These are phyloP conservation scores for Pseudonectria buxi DNA, from an alignment of 2,329 filamentous ascomycete species.

Conservation along the genomic window DNA sequence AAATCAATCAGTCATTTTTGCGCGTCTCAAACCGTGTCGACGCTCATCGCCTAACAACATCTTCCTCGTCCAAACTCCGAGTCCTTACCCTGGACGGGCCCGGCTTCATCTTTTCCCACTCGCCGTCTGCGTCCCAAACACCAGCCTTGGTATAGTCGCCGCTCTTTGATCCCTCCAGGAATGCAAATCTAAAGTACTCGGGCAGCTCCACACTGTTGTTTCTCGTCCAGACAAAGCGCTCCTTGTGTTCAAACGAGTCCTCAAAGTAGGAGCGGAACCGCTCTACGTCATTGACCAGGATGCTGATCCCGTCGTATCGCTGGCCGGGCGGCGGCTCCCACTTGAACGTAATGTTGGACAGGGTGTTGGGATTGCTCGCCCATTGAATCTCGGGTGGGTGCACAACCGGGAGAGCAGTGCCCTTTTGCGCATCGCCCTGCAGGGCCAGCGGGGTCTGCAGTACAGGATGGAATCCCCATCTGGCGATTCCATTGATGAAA, in stretches of 20 bases:
- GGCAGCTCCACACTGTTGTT: constrained; percentile 39
- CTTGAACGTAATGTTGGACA: constrained; percentile 60
- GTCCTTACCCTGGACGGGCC: constrained; percentile 47
- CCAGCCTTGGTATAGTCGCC: constrained; percentile 74
- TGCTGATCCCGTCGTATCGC: constrained; percentile 66
- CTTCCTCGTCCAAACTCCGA: constrained; percentile 18
- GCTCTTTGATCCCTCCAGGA: constrained; percentile 56
- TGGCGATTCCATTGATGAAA: constrained; percentile 83
- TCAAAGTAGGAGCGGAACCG: constrained; percentile 66
- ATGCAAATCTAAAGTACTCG: constrained; percentile 75
- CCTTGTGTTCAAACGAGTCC: constrained; percentile 37
- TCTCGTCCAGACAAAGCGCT: constrained; percentile 54
- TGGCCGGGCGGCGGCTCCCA: constrained; percentile 41
- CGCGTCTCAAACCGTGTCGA: constrained; percentile 5
- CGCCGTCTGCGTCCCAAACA: constrained; percentile 56
- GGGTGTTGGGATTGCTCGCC: constrained; percentile 27
- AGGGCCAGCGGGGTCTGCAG: constrained; percentile 74
- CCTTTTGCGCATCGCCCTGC: constrained; percentile 58
- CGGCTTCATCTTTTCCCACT: constrained; percentile 59
- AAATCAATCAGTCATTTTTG: no score
- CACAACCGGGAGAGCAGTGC: constrained; percentile 53
- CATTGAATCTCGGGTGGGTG: constrained; percentile 40
- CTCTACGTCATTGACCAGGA: constrained; percentile 82
- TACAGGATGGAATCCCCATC: constrained; percentile 89
- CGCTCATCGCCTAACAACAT: constrained; percentile 13